A percentile compares a stretch with the other conserved stretches of the same genome.
Evolutionary conservation across 1,284 basidiomycete genomes (phyloP).

Genomic region (Ustilago curta): DNA sequence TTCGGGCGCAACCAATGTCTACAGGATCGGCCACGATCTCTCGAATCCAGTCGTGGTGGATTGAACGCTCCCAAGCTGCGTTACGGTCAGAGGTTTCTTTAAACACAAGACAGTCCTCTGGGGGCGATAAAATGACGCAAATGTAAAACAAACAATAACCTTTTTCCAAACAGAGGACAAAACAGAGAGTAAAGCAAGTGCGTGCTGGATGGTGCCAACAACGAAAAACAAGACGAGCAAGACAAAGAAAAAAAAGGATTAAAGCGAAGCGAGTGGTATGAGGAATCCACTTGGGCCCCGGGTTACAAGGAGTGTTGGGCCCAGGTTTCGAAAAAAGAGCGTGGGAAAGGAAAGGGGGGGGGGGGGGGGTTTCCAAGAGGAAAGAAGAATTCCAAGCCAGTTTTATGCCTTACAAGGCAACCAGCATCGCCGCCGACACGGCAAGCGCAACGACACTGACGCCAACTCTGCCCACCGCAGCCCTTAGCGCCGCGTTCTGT

Average conservation of each 20-base stretch:
- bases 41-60: slow-evolving; percentile 7
- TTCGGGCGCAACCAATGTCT: slow-evolving; percentile 17
- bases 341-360: background rate
- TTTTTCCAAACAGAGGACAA: too few relatives aligned
- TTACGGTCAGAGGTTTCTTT: background rate
- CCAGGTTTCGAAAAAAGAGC: background rate
- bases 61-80: background rate
- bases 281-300: background rate
- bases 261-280: background rate
- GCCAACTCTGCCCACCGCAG: slow-evolving; percentile 12
- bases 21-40: slow-evolving; percentile 17
- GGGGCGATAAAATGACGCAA: too few relatives aligned
- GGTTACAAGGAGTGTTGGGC: background rate
- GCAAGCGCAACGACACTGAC: slow-evolving; percentile 10
- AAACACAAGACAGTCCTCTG: too few relatives aligned
- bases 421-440: slow-evolving; percentile 20
- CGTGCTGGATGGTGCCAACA: background rate
- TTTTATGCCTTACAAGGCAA: slow-evolving; percentile 10
- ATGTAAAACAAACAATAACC: too few relatives aligned
- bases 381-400: too few relatives aligned
- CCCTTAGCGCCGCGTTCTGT: slow-evolving; percentile 23
- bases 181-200: too few relatives aligned
- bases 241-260: background rate
- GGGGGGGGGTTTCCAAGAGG: too few relatives aligned
- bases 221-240: background rate